Evolutionary conservation across 768 basidiomycete genomes (phyloP), one percentile per base, ranked within the genome.

Genomic region (Lentinula sp.): DNA sequence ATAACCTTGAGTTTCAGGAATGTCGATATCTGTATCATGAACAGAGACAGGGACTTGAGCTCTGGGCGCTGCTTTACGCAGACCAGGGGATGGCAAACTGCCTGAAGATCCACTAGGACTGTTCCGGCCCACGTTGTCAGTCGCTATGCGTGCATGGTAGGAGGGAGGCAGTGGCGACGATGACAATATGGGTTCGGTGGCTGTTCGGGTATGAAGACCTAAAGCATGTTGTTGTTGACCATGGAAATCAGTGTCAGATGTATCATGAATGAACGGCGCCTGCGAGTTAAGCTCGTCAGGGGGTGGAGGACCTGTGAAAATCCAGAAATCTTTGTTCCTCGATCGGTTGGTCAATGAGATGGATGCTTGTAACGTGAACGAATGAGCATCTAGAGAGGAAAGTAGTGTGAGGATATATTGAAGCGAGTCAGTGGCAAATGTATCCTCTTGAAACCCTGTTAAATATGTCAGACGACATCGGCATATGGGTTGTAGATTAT

Each of bases 401-500:
- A 91, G 77, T 33, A 91, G 78, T 8, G 84, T 73, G 46, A 91
- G 79, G 16, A 91, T 89, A 65, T 90, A 84, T 60, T 79, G 81
- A 8, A 91, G 76, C 1, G 90, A 90, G 69, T 91, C 90, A 0
- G 82, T 80, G 9, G 87, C 82, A 69, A 87, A 91, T 0, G 86
- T 84, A 63, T 91, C 87, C 68, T 90, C 85, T 70, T 90, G 84
- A 68, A 90, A 90, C 86, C 88, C 88, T 91, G 69, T 28, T 52
- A 35, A 62, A 53, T 18, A 13, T 12, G 53, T 53, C 23, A 41
- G 61, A 65, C 58, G 57, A 64, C 45, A 50, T 68, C 60, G 64
- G 33, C 60, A 60, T 55, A 64, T 64, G 28, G 43, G 62, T 35
- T 59, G 58, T 61, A 63, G 50, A 55, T 41, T 37, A 55, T 61